Conservation (phyloP, 805 yeast species). For the Aciculoconidium aculeatum region DNA sequence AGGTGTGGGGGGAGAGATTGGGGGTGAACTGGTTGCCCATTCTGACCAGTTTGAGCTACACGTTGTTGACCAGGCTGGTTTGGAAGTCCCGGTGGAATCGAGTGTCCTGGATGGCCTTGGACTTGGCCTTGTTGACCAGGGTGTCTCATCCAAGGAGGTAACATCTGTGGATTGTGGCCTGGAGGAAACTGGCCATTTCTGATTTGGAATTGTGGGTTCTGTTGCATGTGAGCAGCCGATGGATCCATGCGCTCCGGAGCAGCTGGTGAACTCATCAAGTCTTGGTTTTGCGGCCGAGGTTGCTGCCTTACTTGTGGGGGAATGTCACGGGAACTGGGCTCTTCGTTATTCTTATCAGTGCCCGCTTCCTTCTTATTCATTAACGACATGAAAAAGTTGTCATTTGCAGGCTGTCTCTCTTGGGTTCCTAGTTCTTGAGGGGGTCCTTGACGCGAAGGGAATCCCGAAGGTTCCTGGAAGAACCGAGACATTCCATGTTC, state of each 20-base stretch:
- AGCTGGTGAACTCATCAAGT: no score
- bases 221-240: no score
- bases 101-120: constrained; percentile 8
- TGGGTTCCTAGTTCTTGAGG: constrained; percentile 3
- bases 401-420: constrained; percentile 3
- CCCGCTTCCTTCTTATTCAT: constrained; percentile 28
- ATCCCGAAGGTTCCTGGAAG: constrained; percentile 12
- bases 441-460: constrained; percentile 9
- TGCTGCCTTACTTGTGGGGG: constrained; percentile 5
- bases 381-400: constrained; percentile 38
- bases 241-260: no score
- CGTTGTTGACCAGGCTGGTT: constrained; percentile 3
- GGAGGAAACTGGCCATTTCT: no score
- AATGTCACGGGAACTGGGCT: no score
- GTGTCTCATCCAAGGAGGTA: constrained; percentile 26
- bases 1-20: constrained; percentile 5
- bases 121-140: constrained; percentile 1
- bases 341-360: no score
- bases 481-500: constrained; percentile 8
- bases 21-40: constrained; percentile 6
- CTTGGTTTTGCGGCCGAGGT: constrained; percentile 3
- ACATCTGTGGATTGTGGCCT: constrained; percentile 6
- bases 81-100: constrained; percentile 8
- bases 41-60: constrained; percentile 1
- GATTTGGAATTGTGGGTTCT: no score